A percentile compares a stretch with the other conserved stretches of the same genome.
Evolutionary conservation across 2,329 filamentous ascomycete species (phyloP).

Genomic region (Coniochaeta hoffmannii): DNA sequence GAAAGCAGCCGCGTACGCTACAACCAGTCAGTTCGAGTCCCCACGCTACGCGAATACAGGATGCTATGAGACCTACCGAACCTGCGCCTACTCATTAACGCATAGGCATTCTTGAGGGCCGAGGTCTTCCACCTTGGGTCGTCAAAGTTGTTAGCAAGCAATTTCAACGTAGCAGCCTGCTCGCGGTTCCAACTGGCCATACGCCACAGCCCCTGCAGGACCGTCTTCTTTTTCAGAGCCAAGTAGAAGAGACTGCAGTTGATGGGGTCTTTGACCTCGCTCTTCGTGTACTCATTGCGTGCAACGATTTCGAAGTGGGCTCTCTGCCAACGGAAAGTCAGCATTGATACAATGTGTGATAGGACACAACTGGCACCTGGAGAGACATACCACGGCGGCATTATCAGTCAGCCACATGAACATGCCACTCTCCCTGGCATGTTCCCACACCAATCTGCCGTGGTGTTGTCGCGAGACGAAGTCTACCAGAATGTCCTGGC

Average conservation of each 20-base stretch:
- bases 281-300: conserved; percentile 85
- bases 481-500: conserved; percentile 84
- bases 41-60: background rate
- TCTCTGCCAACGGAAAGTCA: conserved; percentile 37
- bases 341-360: background rate
- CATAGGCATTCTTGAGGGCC: conserved; percentile 94
- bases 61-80: conserved; percentile 52
- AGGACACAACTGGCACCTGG: too few relatives aligned
- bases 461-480: conserved; percentile 76
- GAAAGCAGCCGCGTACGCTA: conserved; percentile 91
- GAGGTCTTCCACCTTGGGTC: conserved; percentile 82
- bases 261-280: conserved; percentile 79
- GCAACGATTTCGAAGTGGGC: conserved; percentile 84
- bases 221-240: conserved; percentile 81
- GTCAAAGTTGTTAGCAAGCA: conserved; percentile 86
- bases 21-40: background rate
- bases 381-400: conserved; percentile 64
- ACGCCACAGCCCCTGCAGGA: conserved; percentile 86
- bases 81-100: conserved; percentile 79
- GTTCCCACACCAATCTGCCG: conserved; percentile 73
- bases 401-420: conserved; percentile 91
- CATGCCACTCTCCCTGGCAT: conserved; percentile 78
- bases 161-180: conserved; percentile 68
- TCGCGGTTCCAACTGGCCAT: conserved; percentile 89
- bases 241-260: conserved; percentile 90